phyloP scores from a whole-genome alignment of 78 protist species.

The Trichosphaerium sp. region DNA sequence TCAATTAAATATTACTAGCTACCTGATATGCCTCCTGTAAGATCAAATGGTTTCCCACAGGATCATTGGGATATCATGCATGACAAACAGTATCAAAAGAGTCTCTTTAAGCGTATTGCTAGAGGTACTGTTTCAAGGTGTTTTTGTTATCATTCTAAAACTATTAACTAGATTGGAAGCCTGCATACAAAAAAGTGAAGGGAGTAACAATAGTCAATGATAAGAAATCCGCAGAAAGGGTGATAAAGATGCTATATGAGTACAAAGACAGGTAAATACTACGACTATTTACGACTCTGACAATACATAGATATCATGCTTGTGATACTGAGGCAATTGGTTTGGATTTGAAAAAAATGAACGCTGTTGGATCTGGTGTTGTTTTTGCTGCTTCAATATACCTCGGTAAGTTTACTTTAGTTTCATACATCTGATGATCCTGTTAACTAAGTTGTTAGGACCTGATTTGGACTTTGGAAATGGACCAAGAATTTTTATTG shows the following conservation, averaged over 20 bases:
- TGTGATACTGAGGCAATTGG: constrained; percentile 45
- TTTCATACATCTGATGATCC: constrained; percentile 6
- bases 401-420: not conserved
- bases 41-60: no score
- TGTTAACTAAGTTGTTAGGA: constrained; percentile 48
- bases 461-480: constrained; percentile 37
- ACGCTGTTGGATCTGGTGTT: constrained; percentile 51
- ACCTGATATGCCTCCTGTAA: no score
- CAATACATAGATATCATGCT: constrained; percentile 38
- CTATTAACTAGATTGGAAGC: constrained; percentile 12
- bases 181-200: not conserved
- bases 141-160: not conserved
- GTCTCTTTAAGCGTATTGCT: not conserved
- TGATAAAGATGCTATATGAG: not conserved
- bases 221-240: constrained; percentile 8
- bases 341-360: constrained; percentile 30
- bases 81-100: not conserved
- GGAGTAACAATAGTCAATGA: constrained; percentile 35
- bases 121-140: not conserved
- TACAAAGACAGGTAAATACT: not conserved
- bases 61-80: not conserved
- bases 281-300: not conserved
- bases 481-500: constrained; percentile 42
- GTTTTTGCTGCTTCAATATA: no score
- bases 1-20: no score